phyloP scores from a whole-genome alignment of 768 basidiomycete species.

The Trametes maxima region DNA sequence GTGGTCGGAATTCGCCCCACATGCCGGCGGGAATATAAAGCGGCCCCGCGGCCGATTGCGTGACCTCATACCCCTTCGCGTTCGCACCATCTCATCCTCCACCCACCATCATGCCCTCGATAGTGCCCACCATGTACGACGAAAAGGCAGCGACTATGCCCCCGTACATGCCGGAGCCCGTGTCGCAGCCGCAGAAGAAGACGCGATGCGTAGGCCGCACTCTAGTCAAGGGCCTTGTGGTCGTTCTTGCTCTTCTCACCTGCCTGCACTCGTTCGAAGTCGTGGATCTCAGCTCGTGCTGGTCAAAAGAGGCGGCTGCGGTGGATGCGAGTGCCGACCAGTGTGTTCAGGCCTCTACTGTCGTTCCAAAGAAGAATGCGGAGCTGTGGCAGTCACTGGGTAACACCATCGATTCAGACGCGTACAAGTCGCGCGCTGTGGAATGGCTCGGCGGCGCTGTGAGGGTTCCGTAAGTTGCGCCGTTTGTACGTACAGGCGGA shows the following conservation, averaged over 20 bases:
- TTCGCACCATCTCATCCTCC: conserved; percentile 1
- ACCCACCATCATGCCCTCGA: conserved; percentile 21
- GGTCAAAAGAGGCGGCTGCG: background rate
- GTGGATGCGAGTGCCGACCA: conserved; percentile 12
- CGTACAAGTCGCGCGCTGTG: conserved; percentile 35
- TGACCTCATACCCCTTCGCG: conserved; percentile 11
- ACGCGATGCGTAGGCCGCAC: conserved; percentile 7
- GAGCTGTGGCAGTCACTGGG: conserved; percentile 38
- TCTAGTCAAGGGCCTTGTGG: conserved; percentile 15
- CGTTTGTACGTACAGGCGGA: background rate
- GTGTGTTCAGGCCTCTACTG: conserved; percentile 40
- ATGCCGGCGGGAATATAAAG: background rate
- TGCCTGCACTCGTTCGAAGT: conserved; percentile 8
- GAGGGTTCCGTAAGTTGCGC: conserved; percentile 39
- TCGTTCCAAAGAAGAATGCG: conserved; percentile 38
- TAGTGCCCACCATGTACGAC: conserved; percentile 1
- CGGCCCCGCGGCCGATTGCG: background rate
- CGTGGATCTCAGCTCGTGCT: conserved; percentile 7
- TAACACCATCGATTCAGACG: conserved; percentile 35
- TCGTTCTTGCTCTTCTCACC: conserved; percentile 5
- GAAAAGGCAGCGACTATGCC: conserved; percentile 6
- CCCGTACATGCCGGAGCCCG: conserved; percentile 5
- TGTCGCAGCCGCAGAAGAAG: conserved; percentile 2
- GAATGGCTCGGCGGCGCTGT: conserved; percentile 31
- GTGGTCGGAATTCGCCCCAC: background rate